Evolutionary conservation across 495 filamentous ascomycete genomes (phyloP).

Genomic region (Parathielavia hyrcaniae): DNA sequence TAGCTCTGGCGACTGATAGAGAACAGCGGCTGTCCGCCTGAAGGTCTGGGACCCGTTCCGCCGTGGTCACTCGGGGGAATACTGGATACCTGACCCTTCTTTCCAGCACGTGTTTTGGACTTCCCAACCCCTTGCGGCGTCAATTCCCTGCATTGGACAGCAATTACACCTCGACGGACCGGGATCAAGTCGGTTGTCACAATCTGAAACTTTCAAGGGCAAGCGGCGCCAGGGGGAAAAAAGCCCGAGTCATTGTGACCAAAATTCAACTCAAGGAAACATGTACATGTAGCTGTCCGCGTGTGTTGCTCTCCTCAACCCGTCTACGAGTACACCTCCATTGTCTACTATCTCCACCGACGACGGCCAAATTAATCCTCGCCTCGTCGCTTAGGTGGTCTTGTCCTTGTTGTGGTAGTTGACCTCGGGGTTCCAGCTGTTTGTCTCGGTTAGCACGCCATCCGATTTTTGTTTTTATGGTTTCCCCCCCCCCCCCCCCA

Average conservation of each 20-base stretch:
- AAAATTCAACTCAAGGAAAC: constrained; percentile 23
- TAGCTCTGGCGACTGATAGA: background rate
- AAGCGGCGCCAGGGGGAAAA: background rate
- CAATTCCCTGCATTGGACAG: background rate
- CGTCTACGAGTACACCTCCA: constrained; percentile 3
- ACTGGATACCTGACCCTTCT: background rate
- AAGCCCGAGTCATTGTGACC: background rate
- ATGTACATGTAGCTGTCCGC: constrained; percentile 19
- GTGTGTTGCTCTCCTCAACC: background rate
- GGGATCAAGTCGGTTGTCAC: too few species aligned
- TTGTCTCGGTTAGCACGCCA: constrained; percentile 3
- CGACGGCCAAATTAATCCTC: background rate
- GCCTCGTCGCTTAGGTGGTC: constrained; percentile 43
- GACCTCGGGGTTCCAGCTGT: constrained; percentile 86
- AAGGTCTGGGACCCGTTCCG: background rate
- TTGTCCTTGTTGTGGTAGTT: constrained; percentile 97
- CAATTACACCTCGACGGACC: background rate
- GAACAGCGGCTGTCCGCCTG: background rate
- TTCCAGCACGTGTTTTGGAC: background rate
- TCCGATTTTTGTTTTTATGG: too few species aligned
- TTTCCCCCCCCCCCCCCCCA: background rate
- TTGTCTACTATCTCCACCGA: background rate
- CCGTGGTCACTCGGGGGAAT: background rate
- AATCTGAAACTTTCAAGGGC: background rate
- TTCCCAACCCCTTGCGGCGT: background rate